A percentile compares a stretch with the other conserved stretches of the same genome.
Conservation (phyloP, 139 green algal species). For the Micromonas pusilla region DNA sequence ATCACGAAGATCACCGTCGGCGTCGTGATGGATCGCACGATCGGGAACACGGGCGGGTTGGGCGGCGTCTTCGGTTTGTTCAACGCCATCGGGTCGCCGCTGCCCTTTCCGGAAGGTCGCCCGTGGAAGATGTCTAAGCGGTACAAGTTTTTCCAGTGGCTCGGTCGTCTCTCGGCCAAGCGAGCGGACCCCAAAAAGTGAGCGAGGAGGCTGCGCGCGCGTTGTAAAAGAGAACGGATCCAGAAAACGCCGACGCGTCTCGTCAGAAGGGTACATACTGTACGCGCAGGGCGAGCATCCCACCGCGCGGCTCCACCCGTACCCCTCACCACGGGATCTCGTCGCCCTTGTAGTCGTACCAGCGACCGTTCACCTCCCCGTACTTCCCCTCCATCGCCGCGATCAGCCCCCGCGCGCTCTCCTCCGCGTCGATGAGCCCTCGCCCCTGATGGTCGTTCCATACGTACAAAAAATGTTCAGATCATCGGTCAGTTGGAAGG, state of each 20-base stretch:
- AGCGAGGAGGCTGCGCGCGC: too few species aligned
- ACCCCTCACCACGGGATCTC: constrained; percentile 65
- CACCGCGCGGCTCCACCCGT: neutral
- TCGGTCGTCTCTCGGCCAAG: too few species aligned
- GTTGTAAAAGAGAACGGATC: too few species aligned
- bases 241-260: too few species aligned
- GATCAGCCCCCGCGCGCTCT: constrained; percentile 14
- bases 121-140: constrained; percentile 36
- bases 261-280: too few species aligned
- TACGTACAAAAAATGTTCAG: too few species aligned
- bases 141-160: constrained; percentile 38
- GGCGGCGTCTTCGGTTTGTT: constrained; percentile 65
- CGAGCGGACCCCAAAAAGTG: too few species aligned
- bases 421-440: constrained; percentile 24
- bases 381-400: constrained; percentile 40
- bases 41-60: constrained; percentile 60
- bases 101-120: constrained; percentile 48
- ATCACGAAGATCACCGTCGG: constrained; percentile 54
- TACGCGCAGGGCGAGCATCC: too few species aligned
- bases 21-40: constrained; percentile 46
- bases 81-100: constrained; percentile 42
- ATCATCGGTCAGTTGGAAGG: too few species aligned
- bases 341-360: constrained; percentile 56
- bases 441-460: too few species aligned
- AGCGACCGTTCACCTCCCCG: constrained; percentile 49